Conservation (phyloP, 2,329 filamentous ascomycete species). For the Pseudogymnoascus sp. region DNA sequence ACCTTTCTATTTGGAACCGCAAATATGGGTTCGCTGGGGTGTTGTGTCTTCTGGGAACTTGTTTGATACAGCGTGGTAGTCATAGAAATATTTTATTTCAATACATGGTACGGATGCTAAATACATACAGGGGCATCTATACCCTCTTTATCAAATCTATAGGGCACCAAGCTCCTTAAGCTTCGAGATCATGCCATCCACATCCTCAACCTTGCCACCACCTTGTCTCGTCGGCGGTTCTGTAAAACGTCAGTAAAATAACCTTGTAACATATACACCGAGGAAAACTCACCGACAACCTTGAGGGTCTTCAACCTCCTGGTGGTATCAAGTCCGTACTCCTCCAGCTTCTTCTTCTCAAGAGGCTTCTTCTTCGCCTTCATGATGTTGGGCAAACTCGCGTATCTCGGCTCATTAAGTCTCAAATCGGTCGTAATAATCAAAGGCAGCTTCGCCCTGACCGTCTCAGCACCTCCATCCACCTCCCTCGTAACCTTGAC, state of each 20-base stretch:
- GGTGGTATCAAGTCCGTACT: slow-evolving; percentile 69
- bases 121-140: background rate
- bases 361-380: slow-evolving; percentile 99
- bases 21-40: background rate
- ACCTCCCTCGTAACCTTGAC: slow-evolving; percentile 85
- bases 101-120: slow-evolving; percentile 3
- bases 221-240: slow-evolving; percentile 85
- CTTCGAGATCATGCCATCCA: slow-evolving; percentile 87
- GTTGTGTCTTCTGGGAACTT: background rate
- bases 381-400: slow-evolving; percentile 97
- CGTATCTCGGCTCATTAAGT: slow-evolving; percentile 91
- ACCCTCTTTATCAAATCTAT: slow-evolving; percentile 32
- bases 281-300: slow-evolving; percentile 60
- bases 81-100: background rate
- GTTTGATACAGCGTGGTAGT: background rate
- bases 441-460: slow-evolving; percentile 79
- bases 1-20: no score
- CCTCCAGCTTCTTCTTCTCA: slow-evolving; percentile 80
- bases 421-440: slow-evolving; percentile 91
- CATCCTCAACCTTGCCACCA: slow-evolving; percentile 94
- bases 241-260: slow-evolving; percentile 28
- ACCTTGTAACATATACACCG: background rate
- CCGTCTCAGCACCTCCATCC: slow-evolving; percentile 88
- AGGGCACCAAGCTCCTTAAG: slow-evolving; percentile 93
- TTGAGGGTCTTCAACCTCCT: slow-evolving; percentile 81